Base-by-base conservation (phyloP, 257 asterid species). In the Capsicum baccatum region DNA sequence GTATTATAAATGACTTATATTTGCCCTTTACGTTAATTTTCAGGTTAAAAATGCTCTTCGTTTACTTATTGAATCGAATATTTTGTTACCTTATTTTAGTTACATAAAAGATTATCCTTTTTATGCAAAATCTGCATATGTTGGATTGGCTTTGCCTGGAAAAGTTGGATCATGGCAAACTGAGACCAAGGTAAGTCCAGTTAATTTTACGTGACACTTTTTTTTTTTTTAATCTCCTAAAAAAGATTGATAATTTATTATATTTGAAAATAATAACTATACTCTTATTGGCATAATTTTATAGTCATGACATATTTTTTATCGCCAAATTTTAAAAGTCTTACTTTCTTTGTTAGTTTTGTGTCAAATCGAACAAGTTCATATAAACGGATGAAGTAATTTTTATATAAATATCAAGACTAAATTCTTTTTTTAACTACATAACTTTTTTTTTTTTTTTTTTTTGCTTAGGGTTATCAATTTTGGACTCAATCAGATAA, bases 151-250 rank as follows among this genome's bases (percentile, higher is more conserved):
- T 42, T 73, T 86, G 17, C 89, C 91, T 2, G 97, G 92, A 63
- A 69, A 48, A 3, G 87, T 79, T 39, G 96, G 97, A 3, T 91
- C 98, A 52, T 94, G 98, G 98, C 96, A 94, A 81, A 83, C 56
- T 13, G 98, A 94, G 86, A 90, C 83, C 87, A 94, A 93, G 97
- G 97, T 94, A 57, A n/a, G 12, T 33, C 17, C 12, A 39, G 35
- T 11, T 37, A 3, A 16, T 58, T 5, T 15, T 44, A 5, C 57
- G 8, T 79, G 14, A n/a, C 52, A 55, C 15, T 48, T 17, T 74
- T 74, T 64, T 74, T 64, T 5, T 1, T 42, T 42, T 44, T 6
- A 42, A 47, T 9, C 5, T 10, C 15, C 17, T 16, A 60, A 6
- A 63, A 9, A 10, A 9, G 0, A 48, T 5, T 12, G 1, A 39